Percentiles rank a stretch among this genome's conserved stretches.
Conservation (phyloP, 176 grass and related monocot species). For the Musa troglodytarum region DNA sequence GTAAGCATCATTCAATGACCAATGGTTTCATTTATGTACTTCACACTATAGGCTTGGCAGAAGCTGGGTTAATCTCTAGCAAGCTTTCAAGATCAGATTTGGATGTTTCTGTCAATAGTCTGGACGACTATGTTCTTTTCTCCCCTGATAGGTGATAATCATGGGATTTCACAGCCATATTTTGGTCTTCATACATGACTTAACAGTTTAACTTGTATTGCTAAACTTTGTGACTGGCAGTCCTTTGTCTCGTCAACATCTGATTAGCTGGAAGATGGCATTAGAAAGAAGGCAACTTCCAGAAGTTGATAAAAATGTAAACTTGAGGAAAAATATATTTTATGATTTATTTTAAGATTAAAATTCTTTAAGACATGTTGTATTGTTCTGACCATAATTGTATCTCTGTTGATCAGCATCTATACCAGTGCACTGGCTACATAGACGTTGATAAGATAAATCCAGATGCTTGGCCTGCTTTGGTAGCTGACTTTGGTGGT, state of each 20-base stretch:
- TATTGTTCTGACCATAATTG: background rate
- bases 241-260: constrained; percentile 80
- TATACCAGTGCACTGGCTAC: constrained; percentile 63
- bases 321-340: constrained; percentile 14
- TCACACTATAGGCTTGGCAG: constrained; percentile 62
- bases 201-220: background rate
- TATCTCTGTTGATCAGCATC: constrained; percentile 32
- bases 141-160: constrained; percentile 57
- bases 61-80: constrained; percentile 83
- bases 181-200: background rate
- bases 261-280: constrained; percentile 93
- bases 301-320: constrained; percentile 80
- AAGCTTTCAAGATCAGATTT: constrained; percentile 69
- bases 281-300: constrained; percentile 62
- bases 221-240: constrained; percentile 37
- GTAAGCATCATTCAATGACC: background rate
- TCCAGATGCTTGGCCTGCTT: constrained; percentile 77
- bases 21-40: constrained; percentile 1
- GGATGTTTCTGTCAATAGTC: constrained; percentile 20
- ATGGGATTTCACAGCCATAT: constrained; percentile 3
- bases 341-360: constrained; percentile 3
- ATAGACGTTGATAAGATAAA: constrained; percentile 95
- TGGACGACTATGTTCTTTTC: constrained; percentile 47
- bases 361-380: background rate
- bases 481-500: constrained; percentile 57